phyloP scores from a whole-genome alignment of 495 filamentous ascomycete species.

The Aspergillus sparsus region DNA sequence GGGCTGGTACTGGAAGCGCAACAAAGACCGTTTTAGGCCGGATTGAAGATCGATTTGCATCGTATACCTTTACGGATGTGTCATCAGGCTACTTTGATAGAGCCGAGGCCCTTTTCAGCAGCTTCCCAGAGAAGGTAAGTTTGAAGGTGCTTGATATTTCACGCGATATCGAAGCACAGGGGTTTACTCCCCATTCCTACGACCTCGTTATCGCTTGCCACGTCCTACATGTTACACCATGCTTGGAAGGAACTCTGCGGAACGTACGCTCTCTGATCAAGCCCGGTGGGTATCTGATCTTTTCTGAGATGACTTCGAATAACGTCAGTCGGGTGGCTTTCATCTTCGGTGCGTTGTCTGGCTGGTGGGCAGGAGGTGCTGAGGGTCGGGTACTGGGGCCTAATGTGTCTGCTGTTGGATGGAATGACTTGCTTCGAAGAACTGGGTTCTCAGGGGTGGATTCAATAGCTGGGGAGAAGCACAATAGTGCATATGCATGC shows the following conservation, averaged over 20 bases:
- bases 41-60: slow-evolving; percentile 12
- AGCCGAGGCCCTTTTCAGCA: slow-evolving; percentile 24
- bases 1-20: slow-evolving; percentile 31
- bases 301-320: slow-evolving; percentile 7
- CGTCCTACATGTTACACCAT: slow-evolving; percentile 54
- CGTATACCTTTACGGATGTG: slow-evolving; percentile 49
- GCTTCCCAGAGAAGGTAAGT: slow-evolving; percentile 37
- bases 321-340: neutral
- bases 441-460: slow-evolving; percentile 31
- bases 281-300: slow-evolving; percentile 14
- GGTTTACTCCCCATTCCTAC: slow-evolving; percentile 45
- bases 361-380: slow-evolving; percentile 14
- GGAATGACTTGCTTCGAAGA: slow-evolving; percentile 11
- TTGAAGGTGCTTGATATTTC: slow-evolving; percentile 53
- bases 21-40: slow-evolving; percentile 32
- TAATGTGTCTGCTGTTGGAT: neutral
- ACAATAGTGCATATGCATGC: slow-evolving; percentile 18
- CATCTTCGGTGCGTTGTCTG: neutral
- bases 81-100: slow-evolving; percentile 40
- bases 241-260: slow-evolving; percentile 47
- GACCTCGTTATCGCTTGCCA: slow-evolving; percentile 55
- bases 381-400: slow-evolving; percentile 1
- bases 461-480: slow-evolving; percentile 14
- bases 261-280: slow-evolving; percentile 43
- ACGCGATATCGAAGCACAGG: slow-evolving; percentile 44